Conservation (phyloP, 129 eudicot genomes). For the Apium graveolens region DNA sequence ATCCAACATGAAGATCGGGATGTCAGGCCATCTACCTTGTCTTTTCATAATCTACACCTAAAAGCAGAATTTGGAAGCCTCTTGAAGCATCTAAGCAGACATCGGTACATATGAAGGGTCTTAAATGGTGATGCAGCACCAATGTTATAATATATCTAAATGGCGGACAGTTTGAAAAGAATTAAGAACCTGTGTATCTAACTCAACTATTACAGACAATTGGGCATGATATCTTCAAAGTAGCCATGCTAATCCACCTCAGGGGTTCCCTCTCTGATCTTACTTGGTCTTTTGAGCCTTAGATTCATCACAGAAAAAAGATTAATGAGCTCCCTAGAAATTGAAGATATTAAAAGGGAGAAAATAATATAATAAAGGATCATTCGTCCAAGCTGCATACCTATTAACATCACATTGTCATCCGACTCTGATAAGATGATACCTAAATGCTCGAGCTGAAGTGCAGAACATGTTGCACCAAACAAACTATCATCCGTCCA, state of each 20-base stretch:
- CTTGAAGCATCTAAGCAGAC: neutral
- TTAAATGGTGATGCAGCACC: neutral
- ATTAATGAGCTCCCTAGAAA: neutral
- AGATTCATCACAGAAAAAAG: neutral
- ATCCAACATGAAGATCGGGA: too few relatives aligned
- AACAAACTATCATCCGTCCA: neutral
- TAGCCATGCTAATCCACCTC: neutral
- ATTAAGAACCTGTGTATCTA: neutral
- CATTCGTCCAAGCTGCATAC: neutral
- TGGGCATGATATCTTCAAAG: neutral
- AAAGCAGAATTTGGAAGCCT: neutral
- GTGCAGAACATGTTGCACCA: slow-evolving; percentile 2
- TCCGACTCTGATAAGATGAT: neutral
- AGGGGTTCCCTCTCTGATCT: neutral
- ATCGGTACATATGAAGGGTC: neutral
- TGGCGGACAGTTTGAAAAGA: too few relatives aligned
- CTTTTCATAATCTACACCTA: neutral
- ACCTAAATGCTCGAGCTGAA: neutral
- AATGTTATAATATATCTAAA: too few relatives aligned
- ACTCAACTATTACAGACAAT: too few relatives aligned
- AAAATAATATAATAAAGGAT: neutral
- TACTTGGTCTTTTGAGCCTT: neutral
- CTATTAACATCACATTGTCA: neutral
- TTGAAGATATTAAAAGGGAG: neutral
- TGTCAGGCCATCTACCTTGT: too few relatives aligned